Evolutionary conservation across 345 rosid genomes (phyloP).

Genomic region (Arabidopsis suecica): DNA sequence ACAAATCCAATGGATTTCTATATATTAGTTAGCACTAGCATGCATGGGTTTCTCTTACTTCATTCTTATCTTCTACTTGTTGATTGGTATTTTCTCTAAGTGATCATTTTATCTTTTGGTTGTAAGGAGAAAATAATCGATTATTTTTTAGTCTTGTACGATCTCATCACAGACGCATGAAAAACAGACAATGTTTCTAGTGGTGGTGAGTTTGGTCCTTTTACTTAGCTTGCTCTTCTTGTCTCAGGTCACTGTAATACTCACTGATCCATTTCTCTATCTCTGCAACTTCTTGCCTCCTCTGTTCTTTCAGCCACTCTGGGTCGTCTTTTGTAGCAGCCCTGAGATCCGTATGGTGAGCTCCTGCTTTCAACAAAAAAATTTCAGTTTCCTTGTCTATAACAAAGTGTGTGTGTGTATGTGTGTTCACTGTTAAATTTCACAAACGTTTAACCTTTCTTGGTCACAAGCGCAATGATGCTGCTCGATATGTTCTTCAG

Average conservation of each 20-base stretch:
- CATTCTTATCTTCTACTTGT: neutral
- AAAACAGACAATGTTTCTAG: conserved; percentile 10
- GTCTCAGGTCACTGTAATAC: conserved; percentile 53
- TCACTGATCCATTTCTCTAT: conserved; percentile 55
- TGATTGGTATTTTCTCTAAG: neutral
- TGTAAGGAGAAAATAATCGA: neutral
- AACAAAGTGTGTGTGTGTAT: neutral
- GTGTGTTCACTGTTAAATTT: neutral
- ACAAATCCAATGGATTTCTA: too few relatives aligned
- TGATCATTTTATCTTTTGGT: neutral
- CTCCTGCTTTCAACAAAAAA: conserved; percentile 46
- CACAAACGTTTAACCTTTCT: conserved; percentile 47
- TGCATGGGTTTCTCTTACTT: neutral
- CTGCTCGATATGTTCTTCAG: conserved; percentile 62
- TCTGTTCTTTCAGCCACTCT: conserved; percentile 58
- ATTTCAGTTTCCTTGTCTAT: neutral
- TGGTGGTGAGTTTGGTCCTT: too few relatives aligned
- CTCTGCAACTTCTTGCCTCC: conserved; percentile 61
- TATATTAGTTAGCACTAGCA: neutral
- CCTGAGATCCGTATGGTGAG: conserved; percentile 67
- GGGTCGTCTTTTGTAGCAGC: conserved; percentile 56
- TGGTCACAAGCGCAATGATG: conserved; percentile 60
- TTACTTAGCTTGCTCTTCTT: conserved; percentile 4
- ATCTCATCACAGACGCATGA: neutral
- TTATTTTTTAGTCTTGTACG: too few relatives aligned